These are phyloP conservation scores for Agrostemma githago DNA, from an alignment of 148 eudicot species.

Conservation along the genomic window DNA sequence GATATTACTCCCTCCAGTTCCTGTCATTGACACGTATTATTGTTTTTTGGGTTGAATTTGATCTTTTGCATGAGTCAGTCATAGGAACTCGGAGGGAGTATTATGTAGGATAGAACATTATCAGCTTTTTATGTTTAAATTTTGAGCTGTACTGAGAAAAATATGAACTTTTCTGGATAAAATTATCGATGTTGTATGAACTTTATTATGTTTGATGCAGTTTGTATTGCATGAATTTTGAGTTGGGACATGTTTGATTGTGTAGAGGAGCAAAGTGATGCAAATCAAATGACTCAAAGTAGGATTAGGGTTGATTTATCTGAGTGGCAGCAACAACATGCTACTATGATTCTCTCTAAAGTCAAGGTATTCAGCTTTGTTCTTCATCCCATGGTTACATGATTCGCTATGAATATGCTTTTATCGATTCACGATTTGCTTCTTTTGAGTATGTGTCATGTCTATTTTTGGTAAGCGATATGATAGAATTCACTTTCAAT, in stretches of 20 bases:
- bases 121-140: not conserved
- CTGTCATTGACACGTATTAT: no score
- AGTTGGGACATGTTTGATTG: no score
- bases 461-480: no score
- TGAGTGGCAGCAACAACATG: constrained; percentile 89
- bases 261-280: constrained; percentile 48
- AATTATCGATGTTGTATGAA: not conserved
- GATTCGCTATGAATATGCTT: not conserved
- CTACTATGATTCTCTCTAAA: constrained; percentile 63
- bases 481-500: no score
- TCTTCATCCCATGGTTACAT: not conserved
- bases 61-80: no score
- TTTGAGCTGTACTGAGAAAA: not conserved
- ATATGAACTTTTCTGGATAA: not conserved
- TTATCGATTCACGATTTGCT: not conserved
- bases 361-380: constrained; percentile 49
- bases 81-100: no score
- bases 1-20: no score
- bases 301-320: constrained; percentile 63
- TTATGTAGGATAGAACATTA: no score
- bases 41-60: no score
- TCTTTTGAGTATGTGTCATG: no score
- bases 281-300: constrained; percentile 28
- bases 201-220: not conserved
- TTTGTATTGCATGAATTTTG: no score